Evolutionary conservation across 2,329 filamentous ascomycete genomes (phyloP), one percentile per base, ranked within the genome.

Genomic region (Dactylellina parvicollis): DNA sequence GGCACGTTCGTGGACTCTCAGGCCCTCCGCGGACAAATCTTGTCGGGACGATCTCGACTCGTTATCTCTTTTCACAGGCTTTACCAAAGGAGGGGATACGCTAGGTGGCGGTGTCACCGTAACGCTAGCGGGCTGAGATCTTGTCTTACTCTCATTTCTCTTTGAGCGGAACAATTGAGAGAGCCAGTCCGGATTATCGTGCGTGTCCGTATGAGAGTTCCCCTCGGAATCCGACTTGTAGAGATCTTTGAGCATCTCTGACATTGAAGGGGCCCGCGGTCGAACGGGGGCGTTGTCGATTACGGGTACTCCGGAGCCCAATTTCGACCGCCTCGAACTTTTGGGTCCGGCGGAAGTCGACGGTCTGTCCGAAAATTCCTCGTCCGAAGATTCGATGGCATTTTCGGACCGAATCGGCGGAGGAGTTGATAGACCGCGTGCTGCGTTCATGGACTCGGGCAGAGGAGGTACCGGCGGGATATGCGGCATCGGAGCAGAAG

Each of bases 171-270:
- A 73, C 16, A 73, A 26, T 20, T 73, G 69, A 18, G 69, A 73
- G 7, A 73, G 38, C 69, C 69, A 73, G 30, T 73, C 69, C 10
- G 69, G 26, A 20, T 44, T 54, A 26, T 73, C 69, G 22, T 10
- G 56, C 12, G 47, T 36, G n/a, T 65, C 69, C 5, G 46, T 30
- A 0, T 52, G 14, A 10, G 38, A 54, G 34, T 20, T 26, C 5
- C 42, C 60, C 14, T 55, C 54, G n/a, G 56, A 22, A 16, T 64
- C 69, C 2, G 49, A 26, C n/a, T 50, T 60, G 10, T 61, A 59
- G 22, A 73, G 42, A 42, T 73, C 69, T 40, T 61, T 73, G 20
- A 73, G 55, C n/a, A 73, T 73, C 28, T 73, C 69, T 30, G 69
- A 66, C 69, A 73, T 73, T 14, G 69, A 73, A 26, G 69, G 69